Base-by-base conservation (phyloP, 768 basidiomycete genomes). In the Plicaturopsis crispa region DNA sequence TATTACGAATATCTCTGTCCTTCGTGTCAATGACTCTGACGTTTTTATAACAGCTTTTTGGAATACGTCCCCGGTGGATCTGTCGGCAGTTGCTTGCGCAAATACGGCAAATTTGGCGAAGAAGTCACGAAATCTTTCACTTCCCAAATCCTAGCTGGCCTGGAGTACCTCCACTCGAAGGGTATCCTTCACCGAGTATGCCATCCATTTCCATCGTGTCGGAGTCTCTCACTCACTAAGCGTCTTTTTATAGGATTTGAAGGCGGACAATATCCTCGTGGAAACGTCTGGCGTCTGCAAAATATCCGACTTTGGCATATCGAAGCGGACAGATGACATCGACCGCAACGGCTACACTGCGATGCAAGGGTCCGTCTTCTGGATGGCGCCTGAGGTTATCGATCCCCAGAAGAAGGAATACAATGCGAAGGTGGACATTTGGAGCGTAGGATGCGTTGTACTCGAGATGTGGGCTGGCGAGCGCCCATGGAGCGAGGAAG, bases 31-130 rank as follows among this genome's bases (percentile, higher is more conserved):
- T 40, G 26, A 44, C 33, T 31, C 3, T 21, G 39, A 50, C 8
- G 41, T 10, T 41, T n/a, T n/a, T n/a, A n/a, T n/a, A 40, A 26
- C 46, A 98, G 94, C 53, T 98, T 99, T 69, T 69, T 99, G 54
- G 96, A 99, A 65, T 99, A 99, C 56, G 94, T 99, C 39, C 92
- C 94, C 40, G 96, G 96, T 52, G 96, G 96, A 11, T 96, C 94
- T 0, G 77, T 99, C 43, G 89, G 90, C 48, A 79, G 85, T 53
- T 82, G 90, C 62, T 59, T 98, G 47, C 80, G 85, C 38, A 89
- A 89, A 44, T 84, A 97, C 53, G 92, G 91, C 46, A 86, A 86
- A 53, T 96, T 98, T 55, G 79, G 86, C 38, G 90, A 96, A 53
- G 76, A 84, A 45, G 86, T 97, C 19, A 86, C 90, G 33, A 91